Evolutionary conservation across 1,139 yeast species (phyloP).

Genomic region (Spathaspora sp.): DNA sequence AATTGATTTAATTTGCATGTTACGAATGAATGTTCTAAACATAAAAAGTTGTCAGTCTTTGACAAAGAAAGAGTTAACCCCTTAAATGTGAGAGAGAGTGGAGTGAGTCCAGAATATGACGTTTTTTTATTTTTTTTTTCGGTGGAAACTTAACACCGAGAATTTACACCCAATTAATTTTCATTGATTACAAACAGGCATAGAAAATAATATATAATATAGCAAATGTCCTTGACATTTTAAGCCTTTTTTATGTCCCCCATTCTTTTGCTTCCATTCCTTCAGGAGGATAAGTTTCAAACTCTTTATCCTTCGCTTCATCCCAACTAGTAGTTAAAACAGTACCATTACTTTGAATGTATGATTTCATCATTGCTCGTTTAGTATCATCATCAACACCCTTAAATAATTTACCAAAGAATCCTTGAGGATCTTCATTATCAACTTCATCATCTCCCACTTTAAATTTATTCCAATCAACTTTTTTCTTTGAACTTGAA

Average conservation of each 20-base stretch:
- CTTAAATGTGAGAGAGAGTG: no score
- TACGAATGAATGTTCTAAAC: conserved; percentile 25
- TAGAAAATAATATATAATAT: neutral
- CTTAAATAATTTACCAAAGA: conserved; percentile 72
- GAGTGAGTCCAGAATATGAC: neutral
- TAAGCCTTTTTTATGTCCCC: conserved; percentile 24
- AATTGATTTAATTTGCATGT: conserved; percentile 77
- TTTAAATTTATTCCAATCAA: conserved; percentile 74
- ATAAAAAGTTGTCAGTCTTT: neutral
- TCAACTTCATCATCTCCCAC: conserved; percentile 48
- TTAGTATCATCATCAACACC: conserved; percentile 85
- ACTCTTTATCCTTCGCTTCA: conserved; percentile 70
- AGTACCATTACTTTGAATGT: conserved; percentile 91
- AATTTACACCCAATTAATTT: neutral
- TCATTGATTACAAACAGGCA: neutral
- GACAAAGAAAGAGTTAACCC: no score
- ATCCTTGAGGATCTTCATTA: conserved; percentile 57
- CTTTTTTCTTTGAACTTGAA: conserved; percentile 55
- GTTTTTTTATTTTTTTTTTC: neutral
- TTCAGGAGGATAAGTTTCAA: conserved; percentile 77
- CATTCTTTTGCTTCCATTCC: conserved; percentile 56
- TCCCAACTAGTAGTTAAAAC: conserved; percentile 92
- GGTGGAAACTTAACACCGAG: no score
- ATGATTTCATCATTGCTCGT: conserved; percentile 97
- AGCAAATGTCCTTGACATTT: no score